A percentile compares a stretch with the other conserved stretches of the same genome.
phyloP scores from a whole-genome alignment of 129 eudicot genomes.

The Solidago caesia region DNA sequence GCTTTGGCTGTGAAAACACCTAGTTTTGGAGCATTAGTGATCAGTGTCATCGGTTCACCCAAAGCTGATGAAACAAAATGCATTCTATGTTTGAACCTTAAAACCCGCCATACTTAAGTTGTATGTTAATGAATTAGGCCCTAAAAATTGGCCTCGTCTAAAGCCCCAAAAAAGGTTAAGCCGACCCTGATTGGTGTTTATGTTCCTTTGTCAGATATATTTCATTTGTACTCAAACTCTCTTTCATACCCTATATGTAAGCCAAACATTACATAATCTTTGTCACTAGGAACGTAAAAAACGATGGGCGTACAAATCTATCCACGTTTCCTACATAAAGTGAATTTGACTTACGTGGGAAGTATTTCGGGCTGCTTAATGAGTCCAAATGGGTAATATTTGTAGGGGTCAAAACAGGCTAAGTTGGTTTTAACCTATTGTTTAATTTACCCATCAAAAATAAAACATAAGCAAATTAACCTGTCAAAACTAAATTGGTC shows the following conservation, averaged over 20 bases:
- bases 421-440: not conserved
- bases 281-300: not conserved
- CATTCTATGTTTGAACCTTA: no score
- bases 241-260: not conserved
- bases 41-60: no score
- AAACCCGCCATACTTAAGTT: no score
- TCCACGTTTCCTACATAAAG: not conserved
- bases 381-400: not conserved
- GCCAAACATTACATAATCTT: not conserved
- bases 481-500: no score
- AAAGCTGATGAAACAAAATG: no score
- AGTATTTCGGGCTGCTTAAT: not conserved
- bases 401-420: not conserved
- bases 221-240: not conserved
- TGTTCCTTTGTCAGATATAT: not conserved
- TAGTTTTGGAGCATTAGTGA: no score
- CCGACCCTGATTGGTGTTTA: slow-evolving; percentile 34
- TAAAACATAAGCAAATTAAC: not conserved
- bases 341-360: not conserved
- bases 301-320: not conserved
- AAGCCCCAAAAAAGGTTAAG: no score
- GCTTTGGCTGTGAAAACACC: no score
- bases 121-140: no score
- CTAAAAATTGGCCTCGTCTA: no score
- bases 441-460: no score